Evolutionary conservation across 1,139 yeast genomes (phyloP).

Genomic region (Kodamaea sp.): DNA sequence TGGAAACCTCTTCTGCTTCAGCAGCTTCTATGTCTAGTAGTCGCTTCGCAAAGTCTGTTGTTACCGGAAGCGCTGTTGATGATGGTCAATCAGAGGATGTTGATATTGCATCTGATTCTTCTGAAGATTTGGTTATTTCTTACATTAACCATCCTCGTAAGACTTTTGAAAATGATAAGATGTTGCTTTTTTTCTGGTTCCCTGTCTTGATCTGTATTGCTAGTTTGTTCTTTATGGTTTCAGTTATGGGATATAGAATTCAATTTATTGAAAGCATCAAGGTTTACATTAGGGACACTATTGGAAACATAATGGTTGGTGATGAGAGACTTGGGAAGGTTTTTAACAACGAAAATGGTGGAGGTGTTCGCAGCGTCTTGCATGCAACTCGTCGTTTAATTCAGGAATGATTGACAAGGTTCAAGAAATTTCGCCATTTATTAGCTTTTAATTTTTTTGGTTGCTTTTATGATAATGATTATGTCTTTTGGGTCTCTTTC

Average conservation of each 20-base stretch:
- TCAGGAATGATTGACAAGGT: too few relatives aligned
- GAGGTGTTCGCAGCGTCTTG: conserved; percentile 3
- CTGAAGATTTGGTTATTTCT: conserved; percentile 51
- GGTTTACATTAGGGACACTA: conserved; percentile 45
- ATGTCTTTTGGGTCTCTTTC: too few relatives aligned
- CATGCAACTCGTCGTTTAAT: conserved; percentile 8
- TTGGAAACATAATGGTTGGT: conserved; percentile 66
- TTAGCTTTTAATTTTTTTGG: too few relatives aligned
- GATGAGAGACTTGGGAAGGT: conserved; percentile 64
- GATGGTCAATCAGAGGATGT: conserved; percentile 23
- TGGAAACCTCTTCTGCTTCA: too few relatives aligned
- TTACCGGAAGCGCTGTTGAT: conserved; percentile 7
- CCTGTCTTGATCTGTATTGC: conserved; percentile 58
- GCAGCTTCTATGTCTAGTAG: background rate
- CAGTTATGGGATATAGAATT: conserved; percentile 49
- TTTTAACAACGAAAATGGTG: conserved; percentile 23
- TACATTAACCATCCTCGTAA: conserved; percentile 58
- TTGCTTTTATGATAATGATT: too few relatives aligned
- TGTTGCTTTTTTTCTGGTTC: conserved; percentile 86
- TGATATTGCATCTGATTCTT: conserved; percentile 43
- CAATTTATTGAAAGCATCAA: conserved; percentile 41
- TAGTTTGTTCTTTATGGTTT: conserved; percentile 48
- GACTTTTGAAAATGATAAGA: conserved; percentile 74
- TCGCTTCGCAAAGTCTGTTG: background rate
- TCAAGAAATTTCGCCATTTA: too few relatives aligned